Base-by-base conservation (phyloP, 139 green algal genomes). In the Chlamydomonas sphaeroides region DNA sequence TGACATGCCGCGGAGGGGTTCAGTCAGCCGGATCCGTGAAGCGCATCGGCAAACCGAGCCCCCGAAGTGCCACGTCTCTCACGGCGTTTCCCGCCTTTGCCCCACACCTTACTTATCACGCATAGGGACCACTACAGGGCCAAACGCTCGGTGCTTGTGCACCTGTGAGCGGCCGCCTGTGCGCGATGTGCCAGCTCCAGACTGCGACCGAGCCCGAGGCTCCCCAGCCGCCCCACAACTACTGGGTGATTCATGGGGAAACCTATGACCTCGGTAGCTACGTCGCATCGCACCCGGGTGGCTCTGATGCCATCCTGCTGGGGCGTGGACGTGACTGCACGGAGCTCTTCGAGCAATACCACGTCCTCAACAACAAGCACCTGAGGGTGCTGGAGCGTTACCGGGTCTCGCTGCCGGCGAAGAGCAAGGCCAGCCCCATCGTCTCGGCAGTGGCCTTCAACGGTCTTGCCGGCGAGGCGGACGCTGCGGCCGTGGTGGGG, bases 321-420 rank as follows among this genome's bases (percentile, higher is more conserved):
- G 72, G 72, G 14, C 72, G 56, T 28, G 72, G 72, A 10, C 53
- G 72, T 4, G 72, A 80, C 72, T 80, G 72, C 72, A 80, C 72
- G 38, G 72, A 80, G 72, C 56, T 80, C 28, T 80, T 80, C 38
- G 72, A 80, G 53, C 72, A 80, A 56, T 80, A 80, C n/a, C 72
- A 80, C 26, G 72, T 80, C 25, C 57, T 80, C 14, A 80, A 80
- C 72, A 68, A 68, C 57, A 80, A 80, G 38, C 72, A 80, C 30
- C 8, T 80, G 36, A 36, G 56, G 3, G 72, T 80, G 15, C 72
- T 80, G 35, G 72, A 80, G 36, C 53, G 72, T 10, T 80, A 59
- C 30, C 72, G 72, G 4, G 49, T 79, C 10, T 36, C 53, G 15
- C 26, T 80, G 57, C 57, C 36, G 28, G 45, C 36, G 38, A 53